Percentiles rank a stretch among this genome's conserved stretches.
These are phyloP conservation scores for Phytophthora syringae DNA, from an alignment of 352 stramenopile genomes.

Conservation along the genomic window DNA sequence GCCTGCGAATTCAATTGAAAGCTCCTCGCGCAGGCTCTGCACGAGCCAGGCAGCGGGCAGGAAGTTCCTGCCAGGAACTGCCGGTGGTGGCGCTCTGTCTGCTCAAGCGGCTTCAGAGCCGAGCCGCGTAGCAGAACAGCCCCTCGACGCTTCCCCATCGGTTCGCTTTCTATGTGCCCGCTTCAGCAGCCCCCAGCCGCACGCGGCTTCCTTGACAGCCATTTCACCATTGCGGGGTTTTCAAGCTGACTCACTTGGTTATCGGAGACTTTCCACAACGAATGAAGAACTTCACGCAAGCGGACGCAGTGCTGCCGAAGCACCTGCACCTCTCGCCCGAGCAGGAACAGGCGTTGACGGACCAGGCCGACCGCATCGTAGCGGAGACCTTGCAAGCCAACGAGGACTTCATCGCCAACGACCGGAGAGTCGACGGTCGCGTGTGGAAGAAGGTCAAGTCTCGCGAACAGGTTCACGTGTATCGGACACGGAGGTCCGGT, in stretches of 20 bases:
- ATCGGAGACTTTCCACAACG: constrained; percentile 13
- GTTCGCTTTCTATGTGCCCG: constrained; percentile 29
- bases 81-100: constrained; percentile 9
- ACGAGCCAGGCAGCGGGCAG: constrained; percentile 16
- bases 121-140: constrained; percentile 25
- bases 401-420: constrained; percentile 54
- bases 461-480: constrained; percentile 62
- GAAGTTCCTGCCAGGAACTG: not conserved
- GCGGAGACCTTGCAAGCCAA: constrained; percentile 62
- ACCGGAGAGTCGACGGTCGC: constrained; percentile 37
- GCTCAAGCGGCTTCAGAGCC: constrained; percentile 19
- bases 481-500: constrained; percentile 48
- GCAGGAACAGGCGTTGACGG: constrained; percentile 49
- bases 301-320: constrained; percentile 22
- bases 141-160: constrained; percentile 1
- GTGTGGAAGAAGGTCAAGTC: constrained; percentile 64
- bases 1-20: constrained; percentile 33
- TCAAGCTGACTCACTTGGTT: constrained; percentile 14
- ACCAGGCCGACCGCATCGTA: constrained; percentile 61
- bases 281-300: constrained; percentile 29
- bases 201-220: not conserved
- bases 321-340: constrained; percentile 22
- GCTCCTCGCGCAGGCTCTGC: constrained; percentile 22
- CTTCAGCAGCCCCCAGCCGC: not conserved
- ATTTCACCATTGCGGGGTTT: too few species aligned